phyloP scores from a whole-genome alignment of 257 asterid genomes.

The Solanum peruvianum region DNA sequence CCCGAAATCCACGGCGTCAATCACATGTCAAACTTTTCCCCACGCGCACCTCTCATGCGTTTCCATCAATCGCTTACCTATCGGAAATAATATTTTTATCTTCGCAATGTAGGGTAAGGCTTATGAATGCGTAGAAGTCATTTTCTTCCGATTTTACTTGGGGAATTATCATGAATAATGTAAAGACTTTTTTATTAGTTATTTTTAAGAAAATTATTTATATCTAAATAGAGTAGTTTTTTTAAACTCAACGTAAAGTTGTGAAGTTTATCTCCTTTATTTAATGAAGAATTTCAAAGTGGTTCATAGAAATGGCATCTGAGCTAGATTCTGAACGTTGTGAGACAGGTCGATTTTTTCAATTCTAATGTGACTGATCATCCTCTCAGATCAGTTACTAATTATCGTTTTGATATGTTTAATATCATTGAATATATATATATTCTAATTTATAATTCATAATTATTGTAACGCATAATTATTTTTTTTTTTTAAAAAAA shows the following conservation, averaged over 20 bases:
- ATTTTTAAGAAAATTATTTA: no score
- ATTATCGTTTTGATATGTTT: no score
- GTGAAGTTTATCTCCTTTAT: not conserved
- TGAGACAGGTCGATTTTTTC: not conserved
- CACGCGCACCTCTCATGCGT: not conserved
- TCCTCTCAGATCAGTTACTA: no score
- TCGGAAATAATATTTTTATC: not conserved
- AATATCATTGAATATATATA: no score
- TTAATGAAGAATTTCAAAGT: not conserved
- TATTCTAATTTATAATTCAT: no score
- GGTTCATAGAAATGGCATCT: not conserved
- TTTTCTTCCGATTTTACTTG: not conserved
- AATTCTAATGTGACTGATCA: not conserved
- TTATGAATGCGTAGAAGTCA: accelerated
- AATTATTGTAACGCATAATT: no score
- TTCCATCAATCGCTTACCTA: not conserved
- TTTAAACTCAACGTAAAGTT: no score
- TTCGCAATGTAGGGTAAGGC: not conserved
- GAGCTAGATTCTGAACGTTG: not conserved
- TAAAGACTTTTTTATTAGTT: not conserved
- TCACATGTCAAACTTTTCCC: not conserved
- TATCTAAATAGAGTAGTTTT: no score
- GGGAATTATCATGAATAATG: not conserved
- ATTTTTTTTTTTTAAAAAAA: no score
- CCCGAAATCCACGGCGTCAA: conserved; percentile 49